Conservation (phyloP, 106 monocot genomes). For the Allium fistulosum region DNA sequence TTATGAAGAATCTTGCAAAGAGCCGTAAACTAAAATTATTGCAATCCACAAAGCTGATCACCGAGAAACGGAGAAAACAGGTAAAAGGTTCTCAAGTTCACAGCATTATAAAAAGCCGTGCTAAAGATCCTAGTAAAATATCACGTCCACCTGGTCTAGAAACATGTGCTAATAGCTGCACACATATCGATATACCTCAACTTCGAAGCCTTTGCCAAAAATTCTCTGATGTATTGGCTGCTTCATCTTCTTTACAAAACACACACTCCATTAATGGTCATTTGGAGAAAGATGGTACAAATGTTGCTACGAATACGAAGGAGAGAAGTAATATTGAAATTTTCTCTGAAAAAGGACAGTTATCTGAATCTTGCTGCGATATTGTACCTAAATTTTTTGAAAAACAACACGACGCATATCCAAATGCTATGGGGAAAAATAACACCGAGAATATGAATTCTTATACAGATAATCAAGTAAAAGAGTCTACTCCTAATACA, state of each 20-base stretch:
- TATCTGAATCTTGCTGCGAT: constrained; percentile 12
- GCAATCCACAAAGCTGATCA: constrained; percentile 21
- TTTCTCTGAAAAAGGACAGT: constrained; percentile 7
- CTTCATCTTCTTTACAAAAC: constrained; percentile 26
- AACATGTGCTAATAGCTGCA: constrained; percentile 10
- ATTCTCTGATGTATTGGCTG: constrained; percentile 46
- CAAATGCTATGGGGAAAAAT: neutral
- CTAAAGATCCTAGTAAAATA: constrained; percentile 12
- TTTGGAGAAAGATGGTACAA: constrained; percentile 7
- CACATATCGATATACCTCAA: constrained; percentile 24
- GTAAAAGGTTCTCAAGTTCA: constrained; percentile 12
- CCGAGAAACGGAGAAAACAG: constrained; percentile 16
- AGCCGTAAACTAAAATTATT: constrained; percentile 16
- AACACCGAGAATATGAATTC: constrained; percentile 1
- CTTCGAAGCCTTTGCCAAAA: constrained; percentile 40
- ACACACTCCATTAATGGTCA: constrained; percentile 6
- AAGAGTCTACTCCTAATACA: constrained; percentile 6
- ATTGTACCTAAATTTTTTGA: neutral
- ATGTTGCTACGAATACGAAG: neutral
- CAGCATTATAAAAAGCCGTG: constrained; percentile 30
- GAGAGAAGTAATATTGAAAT: constrained; percentile 4
- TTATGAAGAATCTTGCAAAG: constrained; percentile 14
- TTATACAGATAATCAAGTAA: constrained; percentile 10
- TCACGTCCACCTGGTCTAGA: constrained; percentile 1
- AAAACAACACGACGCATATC: neutral